Percentiles rank a stretch among this genome's conserved stretches.
Conservation (phyloP, 495 filamentous ascomycete genomes). For the Podospora fimiseda region DNA sequence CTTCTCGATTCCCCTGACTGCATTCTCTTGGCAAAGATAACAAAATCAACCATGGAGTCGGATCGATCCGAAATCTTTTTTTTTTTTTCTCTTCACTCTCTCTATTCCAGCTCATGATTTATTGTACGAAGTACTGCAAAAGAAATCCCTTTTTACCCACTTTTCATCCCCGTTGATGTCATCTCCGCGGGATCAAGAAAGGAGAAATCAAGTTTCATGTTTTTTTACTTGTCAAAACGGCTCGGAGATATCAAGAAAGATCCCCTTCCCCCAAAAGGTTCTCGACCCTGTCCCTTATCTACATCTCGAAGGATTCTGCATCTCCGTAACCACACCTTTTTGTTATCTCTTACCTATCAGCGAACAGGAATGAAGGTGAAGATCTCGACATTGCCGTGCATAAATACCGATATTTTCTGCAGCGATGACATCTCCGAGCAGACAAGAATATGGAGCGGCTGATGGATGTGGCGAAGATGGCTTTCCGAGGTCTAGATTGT, state of each 20-base stretch:
- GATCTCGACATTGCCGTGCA: no score
- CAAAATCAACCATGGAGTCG: neutral
- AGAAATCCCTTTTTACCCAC: neutral
- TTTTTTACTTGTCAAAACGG: neutral
- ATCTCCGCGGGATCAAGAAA: neutral
- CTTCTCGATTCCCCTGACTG: neutral
- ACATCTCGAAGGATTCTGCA: neutral
- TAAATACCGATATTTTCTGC: no score
- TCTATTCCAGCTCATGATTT: neutral
- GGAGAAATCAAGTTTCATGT: neutral
- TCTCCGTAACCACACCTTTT: neutral
- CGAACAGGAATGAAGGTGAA: no score
- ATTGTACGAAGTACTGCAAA: no score
- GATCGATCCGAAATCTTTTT: neutral
- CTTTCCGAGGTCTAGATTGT: no score
- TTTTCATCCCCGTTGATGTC: neutral
- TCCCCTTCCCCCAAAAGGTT: no score
- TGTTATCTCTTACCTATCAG: neutral
- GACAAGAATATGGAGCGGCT: no score
- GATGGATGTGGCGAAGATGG: no score
- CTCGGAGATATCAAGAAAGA: neutral
- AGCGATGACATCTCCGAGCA: no score
- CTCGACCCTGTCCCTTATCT: no score
- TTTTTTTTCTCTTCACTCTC: neutral
- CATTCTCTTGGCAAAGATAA: constrained; percentile 3